Evolutionary conservation across 139 green algal genomes (phyloP).

Genomic region (Coelastrella sp.): DNA sequence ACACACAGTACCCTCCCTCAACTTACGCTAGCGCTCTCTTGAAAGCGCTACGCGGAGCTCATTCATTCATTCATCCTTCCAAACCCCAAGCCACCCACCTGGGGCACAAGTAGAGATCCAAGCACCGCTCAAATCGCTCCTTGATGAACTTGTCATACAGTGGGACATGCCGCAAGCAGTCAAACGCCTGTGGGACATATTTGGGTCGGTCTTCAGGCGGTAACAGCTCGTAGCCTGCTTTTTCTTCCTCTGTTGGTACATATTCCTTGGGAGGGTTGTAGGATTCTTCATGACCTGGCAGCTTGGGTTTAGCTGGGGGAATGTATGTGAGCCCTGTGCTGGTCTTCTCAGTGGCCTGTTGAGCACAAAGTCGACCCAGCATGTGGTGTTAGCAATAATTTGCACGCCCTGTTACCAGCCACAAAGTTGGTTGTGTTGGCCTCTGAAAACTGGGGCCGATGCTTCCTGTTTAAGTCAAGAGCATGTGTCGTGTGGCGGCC

Average conservation of each 20-base stretch:
- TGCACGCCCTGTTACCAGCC: too few relatives aligned
- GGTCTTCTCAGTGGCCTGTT: conserved; percentile 70
- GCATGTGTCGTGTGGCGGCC: too few relatives aligned
- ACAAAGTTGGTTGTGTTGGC: too few relatives aligned
- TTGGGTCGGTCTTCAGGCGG: conserved; percentile 81
- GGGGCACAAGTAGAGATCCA: conserved; percentile 99
- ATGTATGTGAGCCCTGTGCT: conserved; percentile 91
- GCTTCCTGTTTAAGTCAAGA: too few relatives aligned
- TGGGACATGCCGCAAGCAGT: conserved; percentile 68
- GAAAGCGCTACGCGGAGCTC: too few relatives aligned
- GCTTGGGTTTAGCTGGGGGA: conserved; percentile 89
- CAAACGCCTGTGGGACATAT: conserved; percentile 72
- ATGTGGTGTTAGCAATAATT: too few relatives aligned
- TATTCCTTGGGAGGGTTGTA: conserved; percentile 99
- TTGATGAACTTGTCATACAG: conserved; percentile 93
- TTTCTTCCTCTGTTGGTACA: conserved; percentile 90
- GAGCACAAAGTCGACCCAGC: too few relatives aligned
- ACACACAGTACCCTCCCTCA: too few relatives aligned
- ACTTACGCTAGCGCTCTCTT: too few relatives aligned
- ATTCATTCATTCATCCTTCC: too few relatives aligned
- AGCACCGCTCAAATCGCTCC: conserved; percentile 98
- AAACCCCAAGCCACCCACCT: too few relatives aligned
- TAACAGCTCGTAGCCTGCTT: conserved; percentile 72
- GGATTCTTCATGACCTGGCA: conserved; percentile 92
- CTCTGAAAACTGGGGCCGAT: too few relatives aligned